A percentile compares a stretch with the other conserved stretches of the same genome.
phyloP scores from a whole-genome alignment of 306 rosid species.

The Urtica urens region DNA sequence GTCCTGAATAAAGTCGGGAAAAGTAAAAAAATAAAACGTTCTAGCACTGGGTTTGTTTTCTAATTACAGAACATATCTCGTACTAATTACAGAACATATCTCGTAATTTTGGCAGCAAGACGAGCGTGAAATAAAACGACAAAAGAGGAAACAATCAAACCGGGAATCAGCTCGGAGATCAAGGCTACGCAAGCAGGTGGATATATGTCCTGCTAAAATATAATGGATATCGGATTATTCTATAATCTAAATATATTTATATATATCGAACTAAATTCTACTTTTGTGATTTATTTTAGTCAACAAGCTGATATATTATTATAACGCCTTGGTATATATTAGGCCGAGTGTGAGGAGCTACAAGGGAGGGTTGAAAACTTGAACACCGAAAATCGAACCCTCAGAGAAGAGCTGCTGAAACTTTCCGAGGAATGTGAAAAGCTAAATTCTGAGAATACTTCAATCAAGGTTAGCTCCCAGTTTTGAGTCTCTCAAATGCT shows the following conservation, averaged over 20 bases:
- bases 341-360: slow-evolving; percentile 98
- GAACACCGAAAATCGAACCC: slow-evolving; percentile 56
- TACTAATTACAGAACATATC: not conserved
- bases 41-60: too few relatives aligned
- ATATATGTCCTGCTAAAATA: too few relatives aligned
- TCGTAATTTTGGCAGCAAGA: slow-evolving; percentile 45
- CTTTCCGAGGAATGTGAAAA: slow-evolving; percentile 83
- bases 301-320: too few relatives aligned
- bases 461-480: slow-evolving; percentile 53
- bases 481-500: not conserved
- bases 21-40: too few relatives aligned
- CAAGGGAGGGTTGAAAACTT: slow-evolving; percentile 72
- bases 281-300: too few relatives aligned
- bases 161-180: slow-evolving; percentile 98
- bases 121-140: slow-evolving; percentile 90
- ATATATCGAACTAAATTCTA: too few relatives aligned
- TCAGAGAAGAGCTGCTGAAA: slow-evolving; percentile 71
- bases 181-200: slow-evolving; percentile 93
- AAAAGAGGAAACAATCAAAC: slow-evolving; percentile 95
- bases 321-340: too few relatives aligned
- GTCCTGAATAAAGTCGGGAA: too few relatives aligned
- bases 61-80: not conserved
- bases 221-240: too few relatives aligned
- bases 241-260: too few relatives aligned
- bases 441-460: slow-evolving; percentile 66